Evolutionary conservation across 2,329 filamentous ascomycete genomes (phyloP).

Genomic region (Paramyrothecium roridum): DNA sequence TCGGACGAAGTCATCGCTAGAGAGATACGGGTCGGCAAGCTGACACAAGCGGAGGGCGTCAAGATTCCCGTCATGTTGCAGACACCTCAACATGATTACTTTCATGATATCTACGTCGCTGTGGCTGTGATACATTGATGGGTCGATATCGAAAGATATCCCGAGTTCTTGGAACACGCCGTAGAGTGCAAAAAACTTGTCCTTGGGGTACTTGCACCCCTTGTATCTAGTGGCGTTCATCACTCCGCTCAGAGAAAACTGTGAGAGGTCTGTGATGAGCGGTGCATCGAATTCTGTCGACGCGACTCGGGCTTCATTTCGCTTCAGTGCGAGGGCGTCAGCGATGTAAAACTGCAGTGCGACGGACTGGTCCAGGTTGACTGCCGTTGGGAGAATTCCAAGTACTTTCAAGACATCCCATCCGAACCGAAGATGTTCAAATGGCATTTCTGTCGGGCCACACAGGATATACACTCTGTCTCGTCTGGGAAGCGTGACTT

Average conservation of each 20-base stretch:
- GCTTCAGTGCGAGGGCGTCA: background rate
- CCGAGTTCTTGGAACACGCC: background rate
- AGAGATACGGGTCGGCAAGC: background rate
- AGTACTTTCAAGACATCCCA: background rate
- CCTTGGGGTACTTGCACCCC: background rate
- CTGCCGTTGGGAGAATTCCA: background rate
- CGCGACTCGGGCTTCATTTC: background rate
- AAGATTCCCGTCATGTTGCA: background rate
- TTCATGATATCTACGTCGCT: background rate
- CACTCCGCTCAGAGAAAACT: background rate
- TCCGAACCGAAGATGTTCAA: background rate
- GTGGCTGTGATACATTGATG: background rate
- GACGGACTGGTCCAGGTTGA: background rate
- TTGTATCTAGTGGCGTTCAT: background rate
- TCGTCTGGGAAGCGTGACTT: background rate
- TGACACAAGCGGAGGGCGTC: background rate
- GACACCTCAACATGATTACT: background rate
- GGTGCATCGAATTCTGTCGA: background rate
- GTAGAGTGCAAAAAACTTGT: background rate
- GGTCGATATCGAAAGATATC: background rate
- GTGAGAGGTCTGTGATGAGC: background rate
- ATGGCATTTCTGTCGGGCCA: background rate
- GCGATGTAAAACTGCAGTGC: background rate
- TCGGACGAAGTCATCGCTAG: background rate
- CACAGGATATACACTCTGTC: background rate